These are phyloP conservation scores for Podospora fimiseda DNA, from an alignment of 495 filamentous ascomycete species.

Conservation along the genomic window DNA sequence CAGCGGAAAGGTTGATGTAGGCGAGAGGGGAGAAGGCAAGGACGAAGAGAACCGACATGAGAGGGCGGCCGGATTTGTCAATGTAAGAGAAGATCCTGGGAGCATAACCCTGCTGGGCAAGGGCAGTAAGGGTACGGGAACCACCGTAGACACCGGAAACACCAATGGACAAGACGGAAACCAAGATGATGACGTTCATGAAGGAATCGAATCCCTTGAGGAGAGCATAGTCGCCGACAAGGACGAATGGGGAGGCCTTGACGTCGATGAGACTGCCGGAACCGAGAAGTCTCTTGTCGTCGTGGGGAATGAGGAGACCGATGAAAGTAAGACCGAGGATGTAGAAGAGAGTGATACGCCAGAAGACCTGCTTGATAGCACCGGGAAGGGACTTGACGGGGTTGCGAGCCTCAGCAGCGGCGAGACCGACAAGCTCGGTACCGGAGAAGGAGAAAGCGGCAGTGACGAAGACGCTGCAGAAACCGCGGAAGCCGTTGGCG, in stretches of 20 bases:
- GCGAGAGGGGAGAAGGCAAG: constrained; percentile 48
- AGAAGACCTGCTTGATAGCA: constrained; percentile 69
- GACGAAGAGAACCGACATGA: constrained; percentile 40
- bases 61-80: constrained; percentile 53
- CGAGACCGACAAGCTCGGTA: constrained; percentile 67
- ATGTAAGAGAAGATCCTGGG: constrained; percentile 55
- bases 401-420: constrained; percentile 62
- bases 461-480: constrained; percentile 67
- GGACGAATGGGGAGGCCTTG: constrained; percentile 67
- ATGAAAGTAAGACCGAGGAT: constrained; percentile 67
- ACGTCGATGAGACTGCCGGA: constrained; percentile 44
- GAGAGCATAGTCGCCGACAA: constrained; percentile 61
- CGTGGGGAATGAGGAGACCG: constrained; percentile 60
- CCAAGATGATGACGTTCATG: constrained; percentile 68
- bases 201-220: constrained; percentile 61
- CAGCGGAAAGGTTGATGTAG: constrained; percentile 47
- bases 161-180: constrained; percentile 62
- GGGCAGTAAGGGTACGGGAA: constrained; percentile 61
- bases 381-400: constrained; percentile 58
- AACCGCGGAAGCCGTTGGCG: constrained; percentile 62
- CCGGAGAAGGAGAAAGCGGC: constrained; percentile 70
- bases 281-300: constrained; percentile 48
- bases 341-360: constrained; percentile 69
- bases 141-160: constrained; percentile 63
- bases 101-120: constrained; percentile 52